A percentile compares a stretch with the other conserved stretches of the same genome.
phyloP scores from a whole-genome alignment of 2,329 filamentous ascomycete genomes.

The Nakataea oryzae region DNA sequence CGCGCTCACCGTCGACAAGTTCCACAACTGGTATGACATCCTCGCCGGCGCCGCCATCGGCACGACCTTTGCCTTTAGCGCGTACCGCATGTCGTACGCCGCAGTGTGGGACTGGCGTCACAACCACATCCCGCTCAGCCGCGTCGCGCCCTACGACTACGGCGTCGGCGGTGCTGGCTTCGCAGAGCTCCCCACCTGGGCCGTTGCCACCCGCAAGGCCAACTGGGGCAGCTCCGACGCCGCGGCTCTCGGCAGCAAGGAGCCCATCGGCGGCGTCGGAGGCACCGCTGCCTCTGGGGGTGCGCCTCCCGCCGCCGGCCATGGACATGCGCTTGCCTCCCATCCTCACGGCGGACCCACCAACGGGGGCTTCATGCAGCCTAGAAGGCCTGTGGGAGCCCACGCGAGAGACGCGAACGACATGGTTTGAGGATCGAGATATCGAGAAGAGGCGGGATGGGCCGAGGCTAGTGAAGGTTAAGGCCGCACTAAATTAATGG shows the following conservation, averaged over 20 bases:
- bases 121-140: slow-evolving; percentile 54
- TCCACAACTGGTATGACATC: slow-evolving; percentile 67
- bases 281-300: neutral
- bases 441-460: too few species aligned
- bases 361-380: neutral
- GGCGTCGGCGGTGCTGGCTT: slow-evolving; percentile 1
- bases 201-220: slow-evolving; percentile 3
- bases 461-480: too few species aligned
- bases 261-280: neutral
- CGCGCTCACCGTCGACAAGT: slow-evolving; percentile 61
- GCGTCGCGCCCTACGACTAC: slow-evolving; percentile 20
- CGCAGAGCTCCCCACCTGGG: neutral
- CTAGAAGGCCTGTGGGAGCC: slow-evolving; percentile 2
- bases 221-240: neutral
- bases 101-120: slow-evolving; percentile 59
- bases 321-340: neutral
- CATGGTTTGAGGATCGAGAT: neutral
- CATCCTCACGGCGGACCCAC: neutral
- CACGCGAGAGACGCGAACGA: neutral
- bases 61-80: slow-evolving; percentile 46
- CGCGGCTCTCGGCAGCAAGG: neutral
- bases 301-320: neutral
- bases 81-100: slow-evolving; percentile 58
- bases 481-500: too few species aligned
- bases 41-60: slow-evolving; percentile 55